These are phyloP conservation scores for Anisodus acutangulus DNA, from an alignment of 257 asterid genomes.

Conservation along the genomic window DNA sequence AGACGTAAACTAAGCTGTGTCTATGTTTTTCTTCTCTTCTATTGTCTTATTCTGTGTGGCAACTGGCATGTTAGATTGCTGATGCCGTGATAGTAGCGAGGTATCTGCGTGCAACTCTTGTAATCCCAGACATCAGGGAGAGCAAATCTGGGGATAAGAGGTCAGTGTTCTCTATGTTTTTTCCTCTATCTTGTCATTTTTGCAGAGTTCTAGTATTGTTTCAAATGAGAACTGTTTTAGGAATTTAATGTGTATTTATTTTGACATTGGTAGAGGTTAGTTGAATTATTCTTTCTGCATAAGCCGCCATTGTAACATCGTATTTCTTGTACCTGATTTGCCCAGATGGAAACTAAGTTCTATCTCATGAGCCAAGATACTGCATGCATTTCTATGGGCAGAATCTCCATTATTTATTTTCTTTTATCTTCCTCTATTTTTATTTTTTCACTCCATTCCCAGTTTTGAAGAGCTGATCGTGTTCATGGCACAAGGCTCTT, in stretches of 20 bases:
- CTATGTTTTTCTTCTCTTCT: constrained; percentile 16
- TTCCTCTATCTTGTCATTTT: background rate
- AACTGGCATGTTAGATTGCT: constrained; percentile 58
- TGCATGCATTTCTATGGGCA: background rate
- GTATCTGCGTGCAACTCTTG: constrained; percentile 85
- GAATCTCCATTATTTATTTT: background rate
- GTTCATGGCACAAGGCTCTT: background rate
- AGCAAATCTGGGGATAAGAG: constrained; percentile 81
- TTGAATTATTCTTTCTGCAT: background rate
- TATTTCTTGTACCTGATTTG: background rate
- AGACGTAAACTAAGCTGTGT: background rate
- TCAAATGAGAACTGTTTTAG: background rate
- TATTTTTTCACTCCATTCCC: background rate
- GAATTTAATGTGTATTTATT: constrained; percentile 16
- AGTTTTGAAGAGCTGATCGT: background rate
- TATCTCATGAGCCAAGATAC: background rate
- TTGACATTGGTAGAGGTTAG: background rate
- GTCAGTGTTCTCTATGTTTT: constrained; percentile 41
- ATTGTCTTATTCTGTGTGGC: constrained; percentile 19
- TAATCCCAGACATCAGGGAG: constrained; percentile 93
- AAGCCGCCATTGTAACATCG: background rate
- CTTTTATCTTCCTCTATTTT: background rate
- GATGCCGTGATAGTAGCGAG: constrained; percentile 96
- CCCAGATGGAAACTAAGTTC: constrained; percentile 5
- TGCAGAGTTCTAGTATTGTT: background rate